phyloP scores from a whole-genome alignment of 441 rosid genomes.

The Jatropha podagrica region DNA sequence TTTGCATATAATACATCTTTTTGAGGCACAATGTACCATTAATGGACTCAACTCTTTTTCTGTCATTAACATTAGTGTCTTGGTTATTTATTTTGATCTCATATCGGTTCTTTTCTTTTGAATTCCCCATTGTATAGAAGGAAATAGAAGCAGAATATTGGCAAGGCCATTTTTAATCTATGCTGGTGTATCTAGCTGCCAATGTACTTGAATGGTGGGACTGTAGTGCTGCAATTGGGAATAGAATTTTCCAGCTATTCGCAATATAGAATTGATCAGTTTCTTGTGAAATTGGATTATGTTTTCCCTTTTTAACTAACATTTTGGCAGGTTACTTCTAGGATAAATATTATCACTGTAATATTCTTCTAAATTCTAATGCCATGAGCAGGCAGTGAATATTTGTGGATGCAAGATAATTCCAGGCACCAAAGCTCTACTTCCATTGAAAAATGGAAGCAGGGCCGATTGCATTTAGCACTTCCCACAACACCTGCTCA shows the following conservation, averaged over 20 bases:
- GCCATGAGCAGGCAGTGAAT: slow-evolving; percentile 41
- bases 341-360: background rate
- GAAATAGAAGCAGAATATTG: background rate
- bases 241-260: background rate
- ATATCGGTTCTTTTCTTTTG: background rate
- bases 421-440: slow-evolving; percentile 31
- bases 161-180: background rate
- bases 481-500: slow-evolving; percentile 56
- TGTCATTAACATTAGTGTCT: background rate
- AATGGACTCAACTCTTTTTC: background rate
- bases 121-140: background rate
- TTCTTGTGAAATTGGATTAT: background rate
- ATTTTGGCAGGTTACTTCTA: background rate
- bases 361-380: background rate
- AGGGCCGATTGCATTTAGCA: slow-evolving; percentile 30
- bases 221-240: background rate
- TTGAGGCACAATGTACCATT: background rate
- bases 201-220: background rate
- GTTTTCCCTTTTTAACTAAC: background rate
- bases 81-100: background rate
- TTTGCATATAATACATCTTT: background rate
- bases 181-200: background rate
- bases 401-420: slow-evolving; percentile 56
- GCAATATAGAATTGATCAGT: background rate
- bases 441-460: slow-evolving; percentile 25